phyloP scores from a whole-genome alignment of 2,329 filamentous ascomycete genomes.

The Cryphonectria japonica region DNA sequence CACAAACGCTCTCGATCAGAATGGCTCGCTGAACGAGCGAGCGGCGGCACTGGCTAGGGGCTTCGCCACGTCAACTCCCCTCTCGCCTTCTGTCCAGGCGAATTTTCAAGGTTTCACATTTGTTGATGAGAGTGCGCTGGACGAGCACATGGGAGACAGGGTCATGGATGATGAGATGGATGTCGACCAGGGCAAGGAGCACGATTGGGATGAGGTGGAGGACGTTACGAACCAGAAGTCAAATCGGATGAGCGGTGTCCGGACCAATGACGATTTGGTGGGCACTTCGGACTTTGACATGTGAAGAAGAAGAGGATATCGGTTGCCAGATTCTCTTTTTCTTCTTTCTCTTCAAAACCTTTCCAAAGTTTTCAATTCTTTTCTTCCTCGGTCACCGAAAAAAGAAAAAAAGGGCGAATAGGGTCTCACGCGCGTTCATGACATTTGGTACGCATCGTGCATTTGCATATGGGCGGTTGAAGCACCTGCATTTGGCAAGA shows the following conservation, averaged over 20 bases:
- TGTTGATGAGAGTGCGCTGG: slow-evolving; percentile 95
- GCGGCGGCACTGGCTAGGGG: slow-evolving; percentile 85
- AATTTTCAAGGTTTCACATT: slow-evolving; percentile 99
- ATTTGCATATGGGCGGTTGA: slow-evolving; percentile 32
- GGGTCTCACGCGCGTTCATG: slow-evolving; percentile 24
- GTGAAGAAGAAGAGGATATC: slow-evolving; percentile 43
- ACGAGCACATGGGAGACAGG: slow-evolving; percentile 74
- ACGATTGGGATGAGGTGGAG: slow-evolving; percentile 63
- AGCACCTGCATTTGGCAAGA: slow-evolving; percentile 30
- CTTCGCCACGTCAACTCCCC: slow-evolving; percentile 84
- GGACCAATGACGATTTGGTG: slow-evolving; percentile 66
- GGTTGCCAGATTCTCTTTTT: slow-evolving; percentile 12
- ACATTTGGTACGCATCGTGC: slow-evolving; percentile 30
- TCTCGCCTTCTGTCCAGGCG: slow-evolving; percentile 94
- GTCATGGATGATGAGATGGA: slow-evolving; percentile 64
- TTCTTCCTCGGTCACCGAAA: slow-evolving; percentile 13
- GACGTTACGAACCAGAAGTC: slow-evolving; percentile 55
- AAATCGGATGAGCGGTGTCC: slow-evolving; percentile 68
- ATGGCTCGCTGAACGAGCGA: slow-evolving; percentile 86
- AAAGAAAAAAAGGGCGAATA: slow-evolving; percentile 21
- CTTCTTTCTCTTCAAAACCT: slow-evolving; percentile 12
- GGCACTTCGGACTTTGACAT: slow-evolving; percentile 66
- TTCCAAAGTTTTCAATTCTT: neutral
- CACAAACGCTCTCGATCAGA: slow-evolving; percentile 88
- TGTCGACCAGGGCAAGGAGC: slow-evolving; percentile 46